phyloP scores from a whole-genome alignment of 768 basidiomycete genomes.

The Collybiopsis confluens region DNA sequence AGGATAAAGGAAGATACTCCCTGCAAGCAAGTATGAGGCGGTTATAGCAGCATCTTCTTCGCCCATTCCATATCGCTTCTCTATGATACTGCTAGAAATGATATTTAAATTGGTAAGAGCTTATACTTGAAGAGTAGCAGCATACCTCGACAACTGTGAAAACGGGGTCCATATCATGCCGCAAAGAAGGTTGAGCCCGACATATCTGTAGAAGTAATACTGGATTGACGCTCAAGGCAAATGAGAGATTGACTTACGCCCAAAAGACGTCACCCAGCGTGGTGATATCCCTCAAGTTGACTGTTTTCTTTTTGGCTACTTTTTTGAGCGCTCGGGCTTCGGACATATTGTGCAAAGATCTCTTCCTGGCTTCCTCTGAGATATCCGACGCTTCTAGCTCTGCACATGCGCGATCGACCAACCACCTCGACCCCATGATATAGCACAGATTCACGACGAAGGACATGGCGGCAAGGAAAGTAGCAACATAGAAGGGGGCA shows the following conservation, averaged over 20 bases:
- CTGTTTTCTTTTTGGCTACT: constrained; percentile 62
- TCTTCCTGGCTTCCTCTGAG: constrained; percentile 46
- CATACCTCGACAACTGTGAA: constrained; percentile 70
- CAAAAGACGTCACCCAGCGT: constrained; percentile 75
- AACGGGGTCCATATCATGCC: constrained; percentile 78
- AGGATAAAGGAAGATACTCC: constrained; percentile 68
- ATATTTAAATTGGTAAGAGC: constrained; percentile 5
- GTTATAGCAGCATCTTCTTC: constrained; percentile 59
- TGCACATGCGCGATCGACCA: constrained; percentile 55
- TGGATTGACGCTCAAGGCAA: constrained; percentile 1
- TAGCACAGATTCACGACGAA: constrained; percentile 69
- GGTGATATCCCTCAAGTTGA: constrained; percentile 55
- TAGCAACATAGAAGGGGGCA: constrained; percentile 72
- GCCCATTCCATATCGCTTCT: constrained; percentile 56
- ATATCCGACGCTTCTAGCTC: constrained; percentile 65
- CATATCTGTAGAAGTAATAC: constrained; percentile 42
- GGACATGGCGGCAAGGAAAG: constrained; percentile 58
- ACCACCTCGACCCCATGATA: constrained; percentile 58
- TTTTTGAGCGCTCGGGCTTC: constrained; percentile 61
- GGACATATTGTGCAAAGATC: constrained; percentile 39
- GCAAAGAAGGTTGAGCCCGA: constrained; percentile 71
- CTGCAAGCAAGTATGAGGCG: constrained; percentile 69
- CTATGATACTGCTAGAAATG: constrained; percentile 59
- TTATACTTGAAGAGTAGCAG: constrained; percentile 4
- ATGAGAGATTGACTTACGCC: constrained; percentile 44